Percentiles rank a stretch among this genome's conserved stretches.
Evolutionary conservation across 1,284 basidiomycete genomes (phyloP).

Genomic region (Crepidotus sp.): DNA sequence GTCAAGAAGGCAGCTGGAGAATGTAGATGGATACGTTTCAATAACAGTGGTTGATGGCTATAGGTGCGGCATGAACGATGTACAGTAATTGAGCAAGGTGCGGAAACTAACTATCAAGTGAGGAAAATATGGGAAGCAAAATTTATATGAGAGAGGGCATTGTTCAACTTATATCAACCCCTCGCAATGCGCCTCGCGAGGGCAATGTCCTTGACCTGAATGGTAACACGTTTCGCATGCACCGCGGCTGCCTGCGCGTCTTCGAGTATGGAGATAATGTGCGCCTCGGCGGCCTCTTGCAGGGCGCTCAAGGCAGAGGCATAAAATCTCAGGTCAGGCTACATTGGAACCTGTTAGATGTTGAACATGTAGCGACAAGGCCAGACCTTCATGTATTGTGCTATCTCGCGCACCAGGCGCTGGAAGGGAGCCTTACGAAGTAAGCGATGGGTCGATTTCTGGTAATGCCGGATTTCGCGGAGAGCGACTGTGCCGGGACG

Average conservation of each 20-base stretch:
- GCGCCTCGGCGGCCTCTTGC: slow-evolving; percentile 94
- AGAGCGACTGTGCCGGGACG: slow-evolving; percentile 85
- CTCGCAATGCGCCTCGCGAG: no score
- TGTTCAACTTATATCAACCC: no score
- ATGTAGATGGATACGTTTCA: slow-evolving; percentile 36
- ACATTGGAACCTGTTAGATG: slow-evolving; percentile 35
- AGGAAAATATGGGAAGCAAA: no score
- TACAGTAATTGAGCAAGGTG: neutral
- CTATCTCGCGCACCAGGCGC: slow-evolving; percentile 82
- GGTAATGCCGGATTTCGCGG: slow-evolving; percentile 88
- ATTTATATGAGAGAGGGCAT: no score
- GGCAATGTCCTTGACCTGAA: slow-evolving; percentile 97
- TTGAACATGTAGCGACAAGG: no score
- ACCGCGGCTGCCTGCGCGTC: slow-evolving; percentile 96
- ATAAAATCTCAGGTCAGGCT: slow-evolving; percentile 86
- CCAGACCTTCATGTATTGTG: slow-evolving; percentile 68
- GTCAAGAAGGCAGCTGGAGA: slow-evolving; percentile 87
- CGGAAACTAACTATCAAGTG: no score
- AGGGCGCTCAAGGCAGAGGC: slow-evolving; percentile 83
- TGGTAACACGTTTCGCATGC: slow-evolving; percentile 96
- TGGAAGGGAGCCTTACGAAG: slow-evolving; percentile 86
- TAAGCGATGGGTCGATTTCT: slow-evolving; percentile 85
- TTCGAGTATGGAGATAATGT: slow-evolving; percentile 89
- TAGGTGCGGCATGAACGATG: neutral
- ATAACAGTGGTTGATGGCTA: slow-evolving; percentile 3